phyloP scores from a whole-genome alignment of 164 flowering plant genomes.

The Nymphaea thermarum region DNA sequence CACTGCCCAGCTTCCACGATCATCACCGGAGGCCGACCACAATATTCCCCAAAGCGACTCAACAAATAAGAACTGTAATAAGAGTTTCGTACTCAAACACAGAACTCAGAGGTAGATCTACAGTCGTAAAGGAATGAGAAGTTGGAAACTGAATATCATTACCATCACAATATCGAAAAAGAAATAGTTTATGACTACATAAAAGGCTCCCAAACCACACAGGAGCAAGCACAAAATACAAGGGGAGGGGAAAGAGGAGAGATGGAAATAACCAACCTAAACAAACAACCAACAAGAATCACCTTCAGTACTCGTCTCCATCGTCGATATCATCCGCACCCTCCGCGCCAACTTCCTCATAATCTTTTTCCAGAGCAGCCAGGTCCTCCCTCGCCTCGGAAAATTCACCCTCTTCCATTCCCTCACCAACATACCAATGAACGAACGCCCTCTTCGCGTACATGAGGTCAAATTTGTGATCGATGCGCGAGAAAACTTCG shows the following conservation, averaged over 20 bases:
- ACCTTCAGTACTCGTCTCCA: conserved; percentile 37
- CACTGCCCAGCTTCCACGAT: too few species aligned
- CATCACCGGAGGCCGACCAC: too few species aligned
- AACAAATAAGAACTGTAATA: too few species aligned
- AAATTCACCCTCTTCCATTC: conserved; percentile 88
- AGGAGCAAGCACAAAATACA: neutral
- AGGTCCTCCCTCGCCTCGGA: conserved; percentile 80
- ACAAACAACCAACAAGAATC: neutral
- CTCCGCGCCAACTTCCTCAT: conserved; percentile 73
- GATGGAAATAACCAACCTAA: neutral
- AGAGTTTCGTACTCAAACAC: too few species aligned
- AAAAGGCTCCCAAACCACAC: neutral
- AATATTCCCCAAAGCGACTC: too few species aligned
- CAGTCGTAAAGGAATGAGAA: neutral
- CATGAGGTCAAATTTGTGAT: conserved; percentile 77
- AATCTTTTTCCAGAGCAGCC: conserved; percentile 78
- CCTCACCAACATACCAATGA: conserved; percentile 86
- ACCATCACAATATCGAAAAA: neutral
- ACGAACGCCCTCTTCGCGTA: conserved; percentile 69
- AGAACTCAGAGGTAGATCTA: too few species aligned
- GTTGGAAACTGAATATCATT: neutral
- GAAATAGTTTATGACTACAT: neutral
- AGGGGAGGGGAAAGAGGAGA: neutral
- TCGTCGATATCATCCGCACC: conserved; percentile 50
- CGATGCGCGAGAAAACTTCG: conserved; percentile 60